Evolutionary conservation across 2,329 filamentous ascomycete species (phyloP).

Genomic region (Pyricularia grisea): DNA sequence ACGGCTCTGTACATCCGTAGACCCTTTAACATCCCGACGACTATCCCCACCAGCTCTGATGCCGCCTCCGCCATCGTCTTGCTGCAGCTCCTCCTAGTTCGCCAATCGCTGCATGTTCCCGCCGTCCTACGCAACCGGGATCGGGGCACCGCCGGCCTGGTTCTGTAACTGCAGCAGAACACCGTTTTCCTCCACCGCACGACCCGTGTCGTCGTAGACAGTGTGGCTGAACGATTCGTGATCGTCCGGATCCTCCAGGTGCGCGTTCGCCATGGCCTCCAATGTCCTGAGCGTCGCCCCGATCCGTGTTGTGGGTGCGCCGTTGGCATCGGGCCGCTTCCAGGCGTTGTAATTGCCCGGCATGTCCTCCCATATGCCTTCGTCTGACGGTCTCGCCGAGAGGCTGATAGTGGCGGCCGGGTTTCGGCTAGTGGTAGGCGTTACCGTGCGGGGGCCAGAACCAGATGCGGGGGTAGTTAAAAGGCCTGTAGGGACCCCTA

Average conservation of each 20-base stretch:
- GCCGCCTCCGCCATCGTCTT: background rate
- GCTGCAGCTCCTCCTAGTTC: background rate
- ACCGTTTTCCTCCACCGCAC: slow-evolving; percentile 20
- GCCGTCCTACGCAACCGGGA: background rate
- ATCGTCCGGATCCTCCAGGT: slow-evolving; percentile 20
- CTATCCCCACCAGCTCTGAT: background rate
- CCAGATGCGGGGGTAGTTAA: slow-evolving; percentile 12
- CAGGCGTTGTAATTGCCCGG: slow-evolving; percentile 11
- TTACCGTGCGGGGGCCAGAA: slow-evolving; percentile 16
- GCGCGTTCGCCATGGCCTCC: slow-evolving; percentile 14
- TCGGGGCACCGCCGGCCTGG: background rate
- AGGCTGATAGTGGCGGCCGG: background rate
- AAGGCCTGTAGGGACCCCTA: background rate
- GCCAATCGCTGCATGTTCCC: background rate
- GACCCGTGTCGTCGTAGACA: slow-evolving; percentile 20
- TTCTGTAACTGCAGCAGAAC: slow-evolving; percentile 7
- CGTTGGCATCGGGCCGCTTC: slow-evolving; percentile 10
- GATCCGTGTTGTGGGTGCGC: slow-evolving; percentile 8
- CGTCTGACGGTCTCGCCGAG: background rate
- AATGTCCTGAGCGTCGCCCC: slow-evolving; percentile 19
- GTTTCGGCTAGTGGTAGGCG: slow-evolving; percentile 11
- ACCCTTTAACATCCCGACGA: background rate
- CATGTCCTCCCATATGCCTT: slow-evolving; percentile 9
- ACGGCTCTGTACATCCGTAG: background rate
- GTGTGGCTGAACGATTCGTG: slow-evolving; percentile 24